Evolutionary conservation across 2,329 filamentous ascomycete species (phyloP), one percentile per base, ranked within the genome.

Genomic region (Cytospora paraplurivora): DNA sequence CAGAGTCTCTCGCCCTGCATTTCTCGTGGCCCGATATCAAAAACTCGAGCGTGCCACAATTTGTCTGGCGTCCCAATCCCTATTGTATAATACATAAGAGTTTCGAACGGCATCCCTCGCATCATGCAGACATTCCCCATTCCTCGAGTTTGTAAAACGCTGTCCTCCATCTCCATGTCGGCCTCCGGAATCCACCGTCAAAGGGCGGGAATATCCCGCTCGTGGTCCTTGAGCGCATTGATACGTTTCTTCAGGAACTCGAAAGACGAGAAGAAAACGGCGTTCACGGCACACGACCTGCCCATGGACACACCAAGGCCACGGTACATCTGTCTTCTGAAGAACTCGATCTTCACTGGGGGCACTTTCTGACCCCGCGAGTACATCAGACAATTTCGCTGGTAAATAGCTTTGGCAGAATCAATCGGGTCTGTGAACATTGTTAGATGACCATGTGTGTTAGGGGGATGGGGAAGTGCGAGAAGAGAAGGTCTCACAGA

Each of bases 211-310:
- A 52, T 47, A 37, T 49, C 19, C 34, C 17, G 34, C 15, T 44
- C 64, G 10, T 74, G 70, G 56, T 85, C 81, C 47, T 85, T 81
- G 67, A 84, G 76, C 11, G 78, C 75, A 71, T 84, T 82, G 75
- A 87, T 85, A 68, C 82, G 81, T 74, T 88, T 88, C 78, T 95
- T 95, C 70, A 91, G 84, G 70, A 92, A 88, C 77, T 96, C 92
- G 73, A 95, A 96, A 47, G 88, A 89, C 51, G 90, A 93, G 78
- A 96, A 96, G 82, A 96, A 96, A 71, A 96, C 90, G 68, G 91
- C 91, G 74, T 96, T 96, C 69, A 95, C 88, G 59, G 92, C 82
- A 71, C 90, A 93, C 13, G 91, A 93, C 62, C 92, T 87, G 68
- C 86, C 84, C 87, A 95, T 93, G 44, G 90, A 93, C 33, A 95